Evolutionary conservation across 192 early-diverging fungal species (phyloP), one percentile per base, ranked within the genome.

Genomic region (Coemansia sp.): DNA sequence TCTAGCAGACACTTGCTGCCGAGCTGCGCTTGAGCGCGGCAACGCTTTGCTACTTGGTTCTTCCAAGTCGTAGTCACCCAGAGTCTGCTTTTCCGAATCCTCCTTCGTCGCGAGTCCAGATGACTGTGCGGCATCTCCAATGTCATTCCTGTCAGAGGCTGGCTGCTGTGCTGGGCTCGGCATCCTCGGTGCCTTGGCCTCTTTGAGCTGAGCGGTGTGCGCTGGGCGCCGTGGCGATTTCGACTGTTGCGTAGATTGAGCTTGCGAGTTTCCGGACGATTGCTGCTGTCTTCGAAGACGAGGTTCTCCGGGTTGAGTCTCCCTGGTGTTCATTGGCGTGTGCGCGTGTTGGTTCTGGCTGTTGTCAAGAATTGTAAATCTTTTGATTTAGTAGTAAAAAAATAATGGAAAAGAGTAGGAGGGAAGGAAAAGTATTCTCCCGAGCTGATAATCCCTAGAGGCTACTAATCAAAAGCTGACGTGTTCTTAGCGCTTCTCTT

Each of bases 251-350:
- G 69, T 34, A 62, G 46, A 63, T 70, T 70, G 69, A 16, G 9
- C 66, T 38, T 55, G 66, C 38, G 18, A 39, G 40, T 55, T 57
- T 57, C 52, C 50, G n/a, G n/a, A 22, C 20, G 52, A 29, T 58
- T 38, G 44, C 38, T 70, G 69, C 61, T 64, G 73, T 47, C 65
- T 76, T 76, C 69, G 74, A 47, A 52, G 39, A 39, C 65, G 74
- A n/a, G 60, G 27, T 49, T 76, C 74, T 5, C 61, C 60, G 10
- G 64, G 34, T 39, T 36, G 64, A 8, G 46, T 31, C 24, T 70
- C 65, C 41, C 33, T 53, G n/a, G 49, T 61, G 41, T 43, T 76
- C 74, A 76, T 76, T 60, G 57, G 57, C 49, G 49, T 50, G n/a
- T 10, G 49, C 20, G 53, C 24, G 53, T 31, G 53, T 18, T 5